Evolutionary conservation across 2,329 filamentous ascomycete genomes (phyloP).

Genomic region (Rachicladosporium sp.): DNA sequence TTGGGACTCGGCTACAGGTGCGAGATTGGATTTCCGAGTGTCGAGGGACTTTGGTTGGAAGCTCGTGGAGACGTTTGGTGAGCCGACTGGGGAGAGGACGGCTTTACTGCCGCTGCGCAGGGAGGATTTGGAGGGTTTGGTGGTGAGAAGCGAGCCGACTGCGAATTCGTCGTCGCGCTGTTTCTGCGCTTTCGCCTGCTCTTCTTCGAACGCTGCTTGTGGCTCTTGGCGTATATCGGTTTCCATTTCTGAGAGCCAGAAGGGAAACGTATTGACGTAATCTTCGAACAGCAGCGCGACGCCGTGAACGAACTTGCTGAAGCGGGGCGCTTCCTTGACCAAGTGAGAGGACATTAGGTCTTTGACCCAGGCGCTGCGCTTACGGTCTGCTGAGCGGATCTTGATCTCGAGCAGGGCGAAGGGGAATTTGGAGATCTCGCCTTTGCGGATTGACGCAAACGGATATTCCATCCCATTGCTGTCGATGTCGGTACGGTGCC

Average conservation of each 20-base stretch:
- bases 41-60: constrained; percentile 19
- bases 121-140: constrained; percentile 30
- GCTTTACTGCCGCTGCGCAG: constrained; percentile 36
- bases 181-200: constrained; percentile 71
- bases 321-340: constrained; percentile 75
- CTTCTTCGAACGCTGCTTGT: constrained; percentile 77
- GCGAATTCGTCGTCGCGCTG: constrained; percentile 77
- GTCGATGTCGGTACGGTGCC: constrained; percentile 89
- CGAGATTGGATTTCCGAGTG: constrained; percentile 9
- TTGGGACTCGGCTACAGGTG: constrained; percentile 11
- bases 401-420: constrained; percentile 90
- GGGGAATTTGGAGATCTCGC: constrained; percentile 82
- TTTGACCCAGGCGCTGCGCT: constrained; percentile 72
- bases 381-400: constrained; percentile 45
- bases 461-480: constrained; percentile 70
- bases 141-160: constrained; percentile 70
- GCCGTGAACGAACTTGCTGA: constrained; percentile 95
- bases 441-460: constrained; percentile 75
- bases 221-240: constrained; percentile 90
- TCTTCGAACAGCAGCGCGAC: constrained; percentile 84
- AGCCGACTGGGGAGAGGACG: constrained; percentile 54
- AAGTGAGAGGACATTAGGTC: constrained; percentile 89
- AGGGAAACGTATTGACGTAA: constrained; percentile 88
- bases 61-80: constrained; percentile 48
- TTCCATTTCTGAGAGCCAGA: constrained; percentile 88